These are phyloP conservation scores for Aegilops longissima DNA, from an alignment of 176 grass and related monocot genomes.

Conservation along the genomic window DNA sequence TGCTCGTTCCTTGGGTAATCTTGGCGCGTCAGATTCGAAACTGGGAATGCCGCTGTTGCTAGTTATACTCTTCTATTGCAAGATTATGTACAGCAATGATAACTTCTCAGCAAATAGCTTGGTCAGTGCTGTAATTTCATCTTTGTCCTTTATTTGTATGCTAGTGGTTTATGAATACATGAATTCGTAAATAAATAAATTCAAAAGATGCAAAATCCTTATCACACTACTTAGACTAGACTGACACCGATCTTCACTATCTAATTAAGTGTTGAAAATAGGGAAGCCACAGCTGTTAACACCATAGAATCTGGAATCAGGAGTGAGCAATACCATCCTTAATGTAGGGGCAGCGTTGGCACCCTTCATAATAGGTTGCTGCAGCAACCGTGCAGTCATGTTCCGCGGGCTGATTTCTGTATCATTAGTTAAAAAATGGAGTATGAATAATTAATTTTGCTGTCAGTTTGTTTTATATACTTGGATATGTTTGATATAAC, in stretches of 20 bases:
- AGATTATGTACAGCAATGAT: slow-evolving; percentile 52
- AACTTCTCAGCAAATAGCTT: slow-evolving; percentile 45
- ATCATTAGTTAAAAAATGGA: background rate
- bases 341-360: background rate
- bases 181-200: slow-evolving; percentile 12
- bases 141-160: slow-evolving; percentile 23
- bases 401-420: background rate
- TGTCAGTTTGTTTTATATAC: slow-evolving; percentile 5
- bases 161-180: slow-evolving; percentile 4
- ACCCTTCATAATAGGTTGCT: background rate
- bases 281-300: background rate
- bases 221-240: slow-evolving; percentile 10
- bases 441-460: background rate
- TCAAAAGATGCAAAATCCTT: slow-evolving; percentile 17
- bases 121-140: slow-evolving; percentile 55
- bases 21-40: slow-evolving; percentile 68
- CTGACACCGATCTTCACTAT: slow-evolving; percentile 17
- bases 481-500: background rate
- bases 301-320: background rate
- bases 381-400: background rate
- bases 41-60: slow-evolving; percentile 73
- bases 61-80: slow-evolving; percentile 71
- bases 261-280: slow-evolving; percentile 25
- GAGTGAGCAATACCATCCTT: slow-evolving; percentile 1
- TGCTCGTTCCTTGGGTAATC: slow-evolving; percentile 66